Conservation (phyloP, 495 filamentous ascomycete species). For the Penicillium diatomitis region DNA sequence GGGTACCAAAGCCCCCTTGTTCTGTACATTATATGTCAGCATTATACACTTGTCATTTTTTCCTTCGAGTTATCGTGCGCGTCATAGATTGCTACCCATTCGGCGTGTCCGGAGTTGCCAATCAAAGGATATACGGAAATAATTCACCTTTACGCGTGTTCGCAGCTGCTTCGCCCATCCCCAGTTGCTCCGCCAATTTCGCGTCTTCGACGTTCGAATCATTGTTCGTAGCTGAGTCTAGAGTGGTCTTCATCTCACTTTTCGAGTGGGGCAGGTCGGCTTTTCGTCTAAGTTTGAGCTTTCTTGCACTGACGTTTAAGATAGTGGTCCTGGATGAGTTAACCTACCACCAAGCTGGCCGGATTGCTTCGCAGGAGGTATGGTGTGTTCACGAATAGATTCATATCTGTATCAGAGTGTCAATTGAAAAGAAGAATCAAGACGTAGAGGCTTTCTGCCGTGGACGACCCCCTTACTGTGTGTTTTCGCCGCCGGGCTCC, state of each 20-base stretch:
- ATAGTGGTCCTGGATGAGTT: background rate
- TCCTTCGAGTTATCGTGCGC: background rate
- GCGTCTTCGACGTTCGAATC: background rate
- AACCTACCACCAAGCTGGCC: slow-evolving; percentile 51
- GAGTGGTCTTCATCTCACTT: slow-evolving; percentile 17
- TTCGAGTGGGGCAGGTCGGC: slow-evolving; percentile 20
- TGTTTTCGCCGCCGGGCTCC: slow-evolving; percentile 52
- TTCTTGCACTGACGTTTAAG: no score
- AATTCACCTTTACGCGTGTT: slow-evolving; percentile 28
- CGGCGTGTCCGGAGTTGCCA: slow-evolving; percentile 23
- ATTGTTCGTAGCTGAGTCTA: slow-evolving; percentile 4
- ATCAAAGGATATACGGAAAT: slow-evolving; percentile 20
- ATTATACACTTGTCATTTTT: slow-evolving; percentile 15
- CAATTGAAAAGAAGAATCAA: background rate
- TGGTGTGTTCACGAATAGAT: slow-evolving; percentile 39
- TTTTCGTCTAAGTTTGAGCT: slow-evolving; percentile 2
- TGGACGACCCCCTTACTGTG: slow-evolving; percentile 36
- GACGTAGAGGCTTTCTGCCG: background rate
- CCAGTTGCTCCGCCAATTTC: slow-evolving; percentile 2
- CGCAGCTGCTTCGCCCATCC: slow-evolving; percentile 12
- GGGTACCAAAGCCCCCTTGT: slow-evolving; percentile 25
- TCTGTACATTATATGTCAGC: slow-evolving; percentile 40
- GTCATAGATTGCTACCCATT: background rate
- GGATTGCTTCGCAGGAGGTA: slow-evolving; percentile 42
- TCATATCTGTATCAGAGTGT: slow-evolving; percentile 44